These are phyloP conservation scores for Parathielavia hyrcaniae DNA, from an alignment of 495 filamentous ascomycete species.

Conservation along the genomic window DNA sequence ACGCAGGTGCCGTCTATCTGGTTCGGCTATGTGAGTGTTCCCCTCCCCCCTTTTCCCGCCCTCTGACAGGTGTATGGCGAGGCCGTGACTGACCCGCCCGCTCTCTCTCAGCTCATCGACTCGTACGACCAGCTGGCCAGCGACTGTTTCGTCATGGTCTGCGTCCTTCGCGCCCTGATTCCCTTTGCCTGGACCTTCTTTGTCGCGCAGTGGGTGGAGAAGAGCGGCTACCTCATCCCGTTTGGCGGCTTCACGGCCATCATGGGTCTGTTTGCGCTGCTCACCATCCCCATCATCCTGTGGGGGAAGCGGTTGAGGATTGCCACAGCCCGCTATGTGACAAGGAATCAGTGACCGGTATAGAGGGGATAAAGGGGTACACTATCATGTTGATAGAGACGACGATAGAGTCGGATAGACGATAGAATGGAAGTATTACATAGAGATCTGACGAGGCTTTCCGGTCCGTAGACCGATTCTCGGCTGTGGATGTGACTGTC, in stretches of 20 bases:
- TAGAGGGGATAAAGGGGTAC: too few species aligned
- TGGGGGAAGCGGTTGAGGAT: slow-evolving; percentile 30
- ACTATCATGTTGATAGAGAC: too few species aligned
- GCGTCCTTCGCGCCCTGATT: slow-evolving; percentile 27
- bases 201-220: slow-evolving; percentile 25
- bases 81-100: background rate
- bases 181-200: slow-evolving; percentile 32
- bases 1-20: slow-evolving; percentile 29
- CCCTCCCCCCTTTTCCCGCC: background rate
- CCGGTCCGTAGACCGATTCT: too few species aligned
- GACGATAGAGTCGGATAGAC: too few species aligned
- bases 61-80: too few species aligned
- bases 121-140: slow-evolving; percentile 29
- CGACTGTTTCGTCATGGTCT: slow-evolving; percentile 35
- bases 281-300: slow-evolving; percentile 26
- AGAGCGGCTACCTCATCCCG: slow-evolving; percentile 24
- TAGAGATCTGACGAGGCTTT: too few species aligned
- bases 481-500: too few species aligned
- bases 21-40: slow-evolving; percentile 31
- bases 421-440: too few species aligned
- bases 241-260: slow-evolving; percentile 28
- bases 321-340: slow-evolving; percentile 29
- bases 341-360: slow-evolving; percentile 21
- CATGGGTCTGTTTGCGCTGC: slow-evolving; percentile 27
- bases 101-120: slow-evolving; percentile 30